Evolutionary conservation across 176 grass and related monocot species (phyloP).

Genomic region (Musa schizocarpa): DNA sequence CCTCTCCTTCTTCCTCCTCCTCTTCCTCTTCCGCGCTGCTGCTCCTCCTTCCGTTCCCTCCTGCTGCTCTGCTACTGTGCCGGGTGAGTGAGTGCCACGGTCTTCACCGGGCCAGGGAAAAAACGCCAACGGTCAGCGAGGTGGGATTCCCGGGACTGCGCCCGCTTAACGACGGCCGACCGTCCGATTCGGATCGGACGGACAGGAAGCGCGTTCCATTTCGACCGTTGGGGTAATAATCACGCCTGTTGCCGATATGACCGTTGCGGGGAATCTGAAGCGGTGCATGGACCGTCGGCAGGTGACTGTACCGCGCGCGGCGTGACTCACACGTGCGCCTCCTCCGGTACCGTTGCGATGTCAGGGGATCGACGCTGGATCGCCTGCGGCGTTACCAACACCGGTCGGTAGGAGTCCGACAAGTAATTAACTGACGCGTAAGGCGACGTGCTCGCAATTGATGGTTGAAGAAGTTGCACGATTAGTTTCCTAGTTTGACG

Average conservation of each 20-base stretch:
- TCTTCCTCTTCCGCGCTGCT: no score
- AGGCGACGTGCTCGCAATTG: no score
- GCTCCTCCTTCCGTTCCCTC: not conserved
- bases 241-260: slow-evolving; percentile 43
- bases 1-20: not conserved
- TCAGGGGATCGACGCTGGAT: no score
- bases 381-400: no score
- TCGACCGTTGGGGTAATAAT: slow-evolving; percentile 49
- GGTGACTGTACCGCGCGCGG: no score
- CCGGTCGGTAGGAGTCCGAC: no score
- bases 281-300: no score
- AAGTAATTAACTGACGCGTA: no score
- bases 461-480: no score
- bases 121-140: slow-evolving; percentile 3
- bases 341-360: no score
- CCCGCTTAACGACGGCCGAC: not conserved
- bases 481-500: no score
- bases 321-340: no score
- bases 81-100: not conserved
- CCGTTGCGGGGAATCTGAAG: slow-evolving; percentile 37
- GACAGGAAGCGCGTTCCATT: slow-evolving; percentile 10
- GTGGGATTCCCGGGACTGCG: slow-evolving; percentile 27
- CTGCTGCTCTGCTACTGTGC: not conserved
- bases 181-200: slow-evolving; percentile 48
- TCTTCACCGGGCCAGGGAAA: slow-evolving; percentile 1